Evolutionary conservation across 2,329 filamentous ascomycete species (phyloP).

Genomic region (Purpureocillium lavendulum): DNA sequence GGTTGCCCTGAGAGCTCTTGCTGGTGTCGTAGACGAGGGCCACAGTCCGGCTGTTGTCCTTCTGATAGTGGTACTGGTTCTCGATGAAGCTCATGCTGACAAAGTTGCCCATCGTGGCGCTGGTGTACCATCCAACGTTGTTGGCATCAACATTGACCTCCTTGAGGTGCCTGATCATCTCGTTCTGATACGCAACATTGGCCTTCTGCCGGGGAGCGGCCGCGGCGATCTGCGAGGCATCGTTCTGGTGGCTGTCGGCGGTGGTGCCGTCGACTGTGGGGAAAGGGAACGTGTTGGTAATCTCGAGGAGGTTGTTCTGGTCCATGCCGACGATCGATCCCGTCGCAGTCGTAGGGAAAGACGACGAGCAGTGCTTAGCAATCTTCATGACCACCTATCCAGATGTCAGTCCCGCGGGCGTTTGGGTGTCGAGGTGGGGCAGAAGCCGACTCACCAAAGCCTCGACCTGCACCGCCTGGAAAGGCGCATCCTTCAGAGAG

Average conservation of each 20-base stretch:
- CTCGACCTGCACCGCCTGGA: conserved; percentile 88
- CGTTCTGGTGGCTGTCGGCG: conserved; percentile 66
- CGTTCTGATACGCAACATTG: conserved; percentile 80
- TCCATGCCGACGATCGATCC: conserved; percentile 94
- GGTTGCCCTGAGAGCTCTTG: conserved; percentile 83
- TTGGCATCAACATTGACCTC: conserved; percentile 99
- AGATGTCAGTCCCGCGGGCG: conserved; percentile 14
- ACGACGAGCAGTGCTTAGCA: conserved; percentile 85
- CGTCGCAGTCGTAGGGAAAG: conserved; percentile 82
- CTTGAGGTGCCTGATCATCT: conserved; percentile 94
- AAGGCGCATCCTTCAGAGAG: conserved; percentile 55
- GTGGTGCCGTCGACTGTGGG: conserved; percentile 68
- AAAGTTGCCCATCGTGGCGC: conserved; percentile 97
- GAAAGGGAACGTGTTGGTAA: conserved; percentile 95
- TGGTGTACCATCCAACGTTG: conserved; percentile 97
- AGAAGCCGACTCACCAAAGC: conserved; percentile 63
- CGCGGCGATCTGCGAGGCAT: conserved; percentile 67
- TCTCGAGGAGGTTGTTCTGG: conserved; percentile 67
- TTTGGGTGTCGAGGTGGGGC: conserved; percentile 25
- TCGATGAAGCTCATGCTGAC: conserved; percentile 92
- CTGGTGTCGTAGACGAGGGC: conserved; percentile 92
- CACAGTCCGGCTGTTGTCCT: conserved; percentile 81
- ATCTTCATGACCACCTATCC: conserved; percentile 90
- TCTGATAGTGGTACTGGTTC: conserved; percentile 97
- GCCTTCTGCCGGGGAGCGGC: conserved; percentile 88